Evolutionary conservation across 2,329 filamentous ascomycete genomes (phyloP), one percentile per base, ranked within the genome.

Genomic region (Chaetomium strumarium): DNA sequence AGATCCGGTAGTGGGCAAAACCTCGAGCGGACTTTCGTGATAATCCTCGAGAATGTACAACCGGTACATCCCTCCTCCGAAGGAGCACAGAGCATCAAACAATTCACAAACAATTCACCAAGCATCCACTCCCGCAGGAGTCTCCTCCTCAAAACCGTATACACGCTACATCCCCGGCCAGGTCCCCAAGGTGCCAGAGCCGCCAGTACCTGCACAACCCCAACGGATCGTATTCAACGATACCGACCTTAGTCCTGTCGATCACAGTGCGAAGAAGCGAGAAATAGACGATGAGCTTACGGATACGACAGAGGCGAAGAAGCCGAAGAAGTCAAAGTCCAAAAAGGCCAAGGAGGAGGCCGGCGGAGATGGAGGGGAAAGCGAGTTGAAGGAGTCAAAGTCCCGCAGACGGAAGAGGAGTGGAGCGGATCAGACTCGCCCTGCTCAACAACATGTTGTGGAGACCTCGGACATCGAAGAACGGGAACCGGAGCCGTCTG

Each of bases 11-110:
- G 20, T 10, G 12, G 10, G 34, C 24, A 13, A n/a, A 46, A 39
- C 39, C 33, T n/a, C 5, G 47, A 46, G 34, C 13, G 36, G 29
- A 33, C n/a, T 16, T 38, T 1, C n/a, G 16, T 41, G 17, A 14
- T 3, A 31, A 20, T 6, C 10, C 14, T 5, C 49, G 16, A 52
- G 14, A 5, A 61, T 61, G 58, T 63, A 63, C 46, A 56, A 49
- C 40, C 54, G 60, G 37, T 63, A 63, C 41, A 62, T 63, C 1
- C 60, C 60, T 20, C 60, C 60, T 14, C 41, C 49, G 9, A 63
- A 60, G 46, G 45, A 39, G 16, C 41, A 30, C 20, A 40, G 17
- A 12, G 24, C 33, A 5, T 12, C 46, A 13, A 37, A 11, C 6
- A 31, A 16, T 2, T 17, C 49, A 4, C 52, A 54, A 51, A 16